Evolutionary conservation across 169 alveolate species (phyloP).

Genomic region (Plasmodium vivax): DNA sequence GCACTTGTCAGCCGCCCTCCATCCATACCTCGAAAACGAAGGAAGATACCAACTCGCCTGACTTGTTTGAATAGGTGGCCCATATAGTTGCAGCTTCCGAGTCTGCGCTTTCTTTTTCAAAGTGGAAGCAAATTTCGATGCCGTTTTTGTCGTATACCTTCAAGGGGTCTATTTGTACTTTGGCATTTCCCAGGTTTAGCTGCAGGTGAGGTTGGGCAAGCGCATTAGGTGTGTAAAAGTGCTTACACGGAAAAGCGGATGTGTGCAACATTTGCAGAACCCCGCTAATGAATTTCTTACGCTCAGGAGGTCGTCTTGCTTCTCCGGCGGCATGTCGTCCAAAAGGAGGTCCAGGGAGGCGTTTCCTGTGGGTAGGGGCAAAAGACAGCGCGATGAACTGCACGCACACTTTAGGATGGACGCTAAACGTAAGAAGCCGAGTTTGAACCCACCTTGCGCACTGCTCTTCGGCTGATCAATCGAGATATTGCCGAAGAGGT

Average conservation of each 20-base stretch:
- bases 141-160: constrained; percentile 61
- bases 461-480: constrained; percentile 39
- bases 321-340: constrained; percentile 14
- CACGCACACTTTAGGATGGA: not conserved
- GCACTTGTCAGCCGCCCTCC: not conserved
- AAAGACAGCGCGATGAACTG: not conserved
- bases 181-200: constrained; percentile 17
- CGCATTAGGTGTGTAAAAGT: not conserved
- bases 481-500: constrained; percentile 64
- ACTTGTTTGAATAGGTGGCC: constrained; percentile 65
- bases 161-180: constrained; percentile 27
- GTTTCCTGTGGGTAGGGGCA: constrained; percentile 8
- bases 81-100: constrained; percentile 50
- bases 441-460: not conserved
- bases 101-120: constrained; percentile 66
- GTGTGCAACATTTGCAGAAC: not conserved
- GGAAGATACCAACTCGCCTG: constrained; percentile 17
- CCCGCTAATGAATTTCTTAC: not conserved
- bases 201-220: not conserved
- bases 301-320: constrained; percentile 14
- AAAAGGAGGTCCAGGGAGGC: constrained; percentile 27
- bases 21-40: constrained; percentile 61
- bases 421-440: not conserved
- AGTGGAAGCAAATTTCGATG: constrained; percentile 44
- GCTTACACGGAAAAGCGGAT: not conserved